Percentiles rank a stretch among this genome's conserved stretches.
phyloP scores from a whole-genome alignment of 768 basidiomycete genomes.

The Tylopilus sp. region DNA sequence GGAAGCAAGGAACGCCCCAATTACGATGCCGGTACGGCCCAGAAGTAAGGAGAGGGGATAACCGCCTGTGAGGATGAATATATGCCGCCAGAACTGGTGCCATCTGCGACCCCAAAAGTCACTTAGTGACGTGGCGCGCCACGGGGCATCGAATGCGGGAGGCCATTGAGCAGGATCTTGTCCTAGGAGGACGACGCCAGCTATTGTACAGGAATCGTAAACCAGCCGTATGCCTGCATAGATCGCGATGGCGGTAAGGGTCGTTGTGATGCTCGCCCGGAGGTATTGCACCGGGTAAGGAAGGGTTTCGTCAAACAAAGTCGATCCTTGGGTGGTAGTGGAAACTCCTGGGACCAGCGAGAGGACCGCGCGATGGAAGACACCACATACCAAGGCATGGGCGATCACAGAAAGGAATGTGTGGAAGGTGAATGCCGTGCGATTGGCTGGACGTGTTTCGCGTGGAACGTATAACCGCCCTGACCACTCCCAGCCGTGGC shows the following conservation, averaged over 20 bases:
- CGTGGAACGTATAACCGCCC: neutral
- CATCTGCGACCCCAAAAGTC: constrained; percentile 6
- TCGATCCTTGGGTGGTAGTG: neutral
- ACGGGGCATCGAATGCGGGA: neutral
- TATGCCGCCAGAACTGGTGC: neutral
- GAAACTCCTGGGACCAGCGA: neutral
- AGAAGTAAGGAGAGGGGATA: neutral
- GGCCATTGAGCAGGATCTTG: constrained; percentile 3
- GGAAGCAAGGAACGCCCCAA: neutral
- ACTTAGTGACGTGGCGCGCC: neutral
- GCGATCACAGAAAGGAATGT: neutral
- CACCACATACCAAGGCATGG: neutral
- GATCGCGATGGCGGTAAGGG: neutral
- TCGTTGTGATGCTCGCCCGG: neutral
- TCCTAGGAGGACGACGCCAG: neutral
- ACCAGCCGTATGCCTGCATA: neutral
- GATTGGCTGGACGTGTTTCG: neutral
- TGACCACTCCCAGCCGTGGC: constrained; percentile 1
- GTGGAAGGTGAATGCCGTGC: neutral
- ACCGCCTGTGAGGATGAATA: neutral
- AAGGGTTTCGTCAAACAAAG: neutral
- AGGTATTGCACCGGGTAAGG: neutral
- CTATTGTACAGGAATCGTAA: neutral
- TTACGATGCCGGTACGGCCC: neutral
- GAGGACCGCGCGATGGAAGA: neutral